Base-by-base conservation (phyloP, 1,284 basidiomycete species). In the Entoloma clypeatum region DNA sequence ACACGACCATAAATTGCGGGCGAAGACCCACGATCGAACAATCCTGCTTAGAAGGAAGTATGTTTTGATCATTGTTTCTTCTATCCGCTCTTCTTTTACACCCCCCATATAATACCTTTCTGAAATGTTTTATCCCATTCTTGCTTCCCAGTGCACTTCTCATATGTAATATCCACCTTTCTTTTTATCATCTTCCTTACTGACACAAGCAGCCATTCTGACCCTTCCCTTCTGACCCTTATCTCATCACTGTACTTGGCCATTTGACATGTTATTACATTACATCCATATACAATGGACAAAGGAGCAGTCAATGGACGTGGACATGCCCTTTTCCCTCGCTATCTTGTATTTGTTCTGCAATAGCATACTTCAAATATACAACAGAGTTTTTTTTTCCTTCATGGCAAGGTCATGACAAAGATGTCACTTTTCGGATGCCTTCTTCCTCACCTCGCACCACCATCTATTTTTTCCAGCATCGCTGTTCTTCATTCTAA, bases 291-390 rank as follows among this genome's bases (percentile, higher is more conserved):
- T 33, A 35, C 33, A 43, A 62, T 59, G 69, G 64, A 74, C 69
- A 69, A 60, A 66, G 75, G 72, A 77, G n/a, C 72, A 68, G 69
- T 76, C 71, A 75, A 79, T 71, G 77, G 77, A 81, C 79, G 67
- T 71, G 74, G 75, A 78, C 72, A 69, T 36, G 70, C 70, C 70
- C 70, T 66, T 70, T 71, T n/a, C n/a, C 68, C 72, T 75, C 68
- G 67, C 67, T 66, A 57, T 59, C 53, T 69, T 76, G 72, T 74
- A 72, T 64, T 66, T 64, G 61, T 69, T 49, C n/a, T n/a, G n/a
- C n/a, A n/a, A n/a, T n/a, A n/a, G n/a, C n/a, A n/a, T n/a, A n/a
- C n/a, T n/a, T n/a, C n/a, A n/a, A n/a, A n/a, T n/a, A n/a, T n/a
- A n/a, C n/a, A n/a, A n/a, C n/a, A n/a, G n/a, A n/a, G n/a, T n/a